These are phyloP conservation scores for Ceratobasidium sp. DNA, from an alignment of 1,284 basidiomycete genomes.

Conservation along the genomic window DNA sequence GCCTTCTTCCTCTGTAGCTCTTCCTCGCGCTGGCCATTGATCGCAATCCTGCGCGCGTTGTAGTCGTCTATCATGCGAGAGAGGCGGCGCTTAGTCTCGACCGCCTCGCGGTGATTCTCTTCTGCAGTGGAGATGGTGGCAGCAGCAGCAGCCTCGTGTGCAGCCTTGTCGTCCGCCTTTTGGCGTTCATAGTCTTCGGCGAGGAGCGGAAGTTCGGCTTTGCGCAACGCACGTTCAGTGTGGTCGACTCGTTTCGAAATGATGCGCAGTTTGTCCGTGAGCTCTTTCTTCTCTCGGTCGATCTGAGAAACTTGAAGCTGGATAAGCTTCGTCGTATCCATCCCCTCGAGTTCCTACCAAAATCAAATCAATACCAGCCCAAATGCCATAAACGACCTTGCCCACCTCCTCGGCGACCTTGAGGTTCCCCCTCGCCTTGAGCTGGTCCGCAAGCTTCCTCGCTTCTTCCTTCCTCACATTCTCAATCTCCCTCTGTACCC, in stretches of 20 bases:
- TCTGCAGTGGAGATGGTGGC: slow-evolving; percentile 70
- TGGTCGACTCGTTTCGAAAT: slow-evolving; percentile 94
- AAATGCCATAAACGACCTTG: slow-evolving; percentile 45
- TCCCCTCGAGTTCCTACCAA: slow-evolving; percentile 77
- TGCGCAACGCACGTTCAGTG: slow-evolving; percentile 93
- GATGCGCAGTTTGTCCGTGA: slow-evolving; percentile 85
- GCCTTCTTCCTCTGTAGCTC: slow-evolving; percentile 75
- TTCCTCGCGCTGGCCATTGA: slow-evolving; percentile 73
- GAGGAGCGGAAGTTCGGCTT: slow-evolving; percentile 91
- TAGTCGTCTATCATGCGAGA: slow-evolving; percentile 83
- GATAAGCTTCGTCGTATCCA: slow-evolving; percentile 91
- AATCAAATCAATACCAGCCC: slow-evolving; percentile 7
- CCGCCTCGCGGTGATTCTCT: slow-evolving; percentile 72
- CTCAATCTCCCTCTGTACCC: slow-evolving; percentile 86
- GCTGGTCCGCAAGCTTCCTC: slow-evolving; percentile 86
- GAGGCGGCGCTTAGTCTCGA: slow-evolving; percentile 84
- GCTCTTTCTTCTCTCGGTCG: slow-evolving; percentile 96
- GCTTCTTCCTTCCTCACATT: slow-evolving; percentile 85
- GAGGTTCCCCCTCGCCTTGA: slow-evolving; percentile 86
- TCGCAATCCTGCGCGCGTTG: slow-evolving; percentile 64
- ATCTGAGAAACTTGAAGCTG: slow-evolving; percentile 93
- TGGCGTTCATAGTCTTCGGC: slow-evolving; percentile 90
- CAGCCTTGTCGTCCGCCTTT: slow-evolving; percentile 77
- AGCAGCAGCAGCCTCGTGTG: slow-evolving; percentile 74
- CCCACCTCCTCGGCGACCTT: slow-evolving; percentile 85